These are phyloP conservation scores for Pelargonium citronellum DNA, from an alignment of 441 rosid genomes.

Conservation along the genomic window DNA sequence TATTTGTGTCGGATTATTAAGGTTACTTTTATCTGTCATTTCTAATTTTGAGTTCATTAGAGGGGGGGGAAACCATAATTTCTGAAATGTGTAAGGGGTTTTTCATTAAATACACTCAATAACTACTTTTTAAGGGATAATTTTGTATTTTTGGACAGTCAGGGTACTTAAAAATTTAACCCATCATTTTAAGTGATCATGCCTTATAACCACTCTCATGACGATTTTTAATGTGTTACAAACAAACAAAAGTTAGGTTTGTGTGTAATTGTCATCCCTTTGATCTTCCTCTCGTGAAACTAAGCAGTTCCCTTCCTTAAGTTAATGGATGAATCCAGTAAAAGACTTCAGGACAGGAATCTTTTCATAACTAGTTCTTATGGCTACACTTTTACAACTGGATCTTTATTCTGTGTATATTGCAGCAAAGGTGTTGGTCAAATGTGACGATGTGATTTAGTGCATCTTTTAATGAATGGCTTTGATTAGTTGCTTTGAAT, in stretches of 20 bases:
- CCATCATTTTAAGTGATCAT: neutral
- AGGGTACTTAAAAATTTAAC: neutral
- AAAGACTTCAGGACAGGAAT: neutral
- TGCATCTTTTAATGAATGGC: neutral
- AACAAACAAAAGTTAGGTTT: neutral
- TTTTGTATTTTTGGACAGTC: too few relatives aligned
- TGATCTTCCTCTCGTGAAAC: slow-evolving; percentile 1
- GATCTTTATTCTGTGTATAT: neutral
- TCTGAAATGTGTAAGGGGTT: too few relatives aligned
- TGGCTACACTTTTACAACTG: neutral
- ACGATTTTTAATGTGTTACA: neutral
- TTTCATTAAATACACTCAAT: too few relatives aligned
- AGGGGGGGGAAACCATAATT: too few relatives aligned
- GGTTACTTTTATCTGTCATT: too few relatives aligned
- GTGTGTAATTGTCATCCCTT: neutral
- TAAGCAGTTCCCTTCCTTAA: slow-evolving; percentile 1
- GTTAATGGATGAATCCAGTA: neutral
- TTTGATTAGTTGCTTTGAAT: neutral
- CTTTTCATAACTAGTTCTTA: neutral
- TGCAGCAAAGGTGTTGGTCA: neutral
- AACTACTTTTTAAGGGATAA: too few relatives aligned
- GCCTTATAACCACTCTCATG: neutral
- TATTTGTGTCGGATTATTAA: too few relatives aligned
- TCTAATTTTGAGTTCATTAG: too few relatives aligned
- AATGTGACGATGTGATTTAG: neutral